Conservation (phyloP, 2,329 filamentous ascomycete genomes). For the Hymenoscyphus linearis region DNA sequence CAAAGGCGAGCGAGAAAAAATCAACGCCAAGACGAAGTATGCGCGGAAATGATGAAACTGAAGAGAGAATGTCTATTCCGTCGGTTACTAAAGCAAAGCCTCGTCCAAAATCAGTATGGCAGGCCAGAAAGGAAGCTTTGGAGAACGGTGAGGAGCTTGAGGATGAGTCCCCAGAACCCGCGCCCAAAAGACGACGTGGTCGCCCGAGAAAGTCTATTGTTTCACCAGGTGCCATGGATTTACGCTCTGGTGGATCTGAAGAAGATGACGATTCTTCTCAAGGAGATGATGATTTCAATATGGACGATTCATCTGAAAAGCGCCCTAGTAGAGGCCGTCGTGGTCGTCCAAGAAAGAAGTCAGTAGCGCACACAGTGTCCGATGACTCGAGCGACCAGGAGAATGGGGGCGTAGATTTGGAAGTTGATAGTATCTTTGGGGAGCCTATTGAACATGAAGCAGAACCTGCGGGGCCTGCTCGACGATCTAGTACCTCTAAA, state of each 20-base stretch:
- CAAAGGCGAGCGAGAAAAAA: constrained; percentile 9
- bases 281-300: not conserved
- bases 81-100: constrained; percentile 17
- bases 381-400: constrained; percentile 9
- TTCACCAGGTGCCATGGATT: not conserved
- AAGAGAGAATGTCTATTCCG: not conserved
- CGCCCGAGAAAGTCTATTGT: not conserved
- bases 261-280: not conserved
- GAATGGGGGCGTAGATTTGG: constrained; percentile 12
- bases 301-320: not conserved
- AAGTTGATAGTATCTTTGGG: constrained; percentile 23
- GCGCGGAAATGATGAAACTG: constrained; percentile 4
- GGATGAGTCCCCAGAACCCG: not conserved
- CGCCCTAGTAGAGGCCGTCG: not conserved
- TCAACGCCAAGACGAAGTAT: constrained; percentile 12
- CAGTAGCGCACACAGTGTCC: constrained; percentile 6
- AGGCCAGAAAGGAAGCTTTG: constrained; percentile 24
- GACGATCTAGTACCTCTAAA: not conserved
- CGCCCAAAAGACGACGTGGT: not conserved
- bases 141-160: constrained; percentile 10
- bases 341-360: constrained; percentile 3
- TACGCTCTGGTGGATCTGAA: not conserved
- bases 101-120: constrained; percentile 26
- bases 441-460: constrained; percentile 16
- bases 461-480: not conserved